phyloP scores from a whole-genome alignment of 306 rosid genomes.

The Prunus fruticosa region DNA sequence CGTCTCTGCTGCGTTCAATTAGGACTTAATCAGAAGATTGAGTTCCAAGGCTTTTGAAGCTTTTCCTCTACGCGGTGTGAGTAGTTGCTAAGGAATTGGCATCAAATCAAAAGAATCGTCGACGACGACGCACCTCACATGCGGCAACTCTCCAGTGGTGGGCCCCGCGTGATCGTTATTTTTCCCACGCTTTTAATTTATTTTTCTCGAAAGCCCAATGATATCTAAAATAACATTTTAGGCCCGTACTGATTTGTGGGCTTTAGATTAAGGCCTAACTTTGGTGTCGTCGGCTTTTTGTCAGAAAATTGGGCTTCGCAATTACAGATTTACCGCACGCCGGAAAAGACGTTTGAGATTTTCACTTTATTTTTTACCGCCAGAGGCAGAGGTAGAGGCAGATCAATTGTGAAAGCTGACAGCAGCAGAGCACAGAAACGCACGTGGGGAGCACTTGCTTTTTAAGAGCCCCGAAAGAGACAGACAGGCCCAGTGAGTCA shows the following conservation, averaged over 20 bases:
- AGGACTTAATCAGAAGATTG: not conserved
- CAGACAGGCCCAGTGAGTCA: not conserved
- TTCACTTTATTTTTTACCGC: not conserved
- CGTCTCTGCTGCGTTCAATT: conserved; percentile 1
- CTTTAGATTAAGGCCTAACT: not conserved
- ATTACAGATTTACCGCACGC: not conserved
- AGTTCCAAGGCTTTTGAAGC: not conserved
- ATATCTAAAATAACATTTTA: not conserved
- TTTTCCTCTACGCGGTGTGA: conserved; percentile 9
- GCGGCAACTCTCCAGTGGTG: not conserved
- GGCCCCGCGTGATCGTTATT: not conserved
- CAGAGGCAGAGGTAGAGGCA: not conserved
- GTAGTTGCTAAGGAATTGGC: conserved; percentile 8
- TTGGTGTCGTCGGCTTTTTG: not conserved
- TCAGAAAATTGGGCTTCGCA: not conserved
- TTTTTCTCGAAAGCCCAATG: not conserved
- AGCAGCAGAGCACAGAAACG: not conserved
- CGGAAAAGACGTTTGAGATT: not conserved
- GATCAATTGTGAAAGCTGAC: not conserved
- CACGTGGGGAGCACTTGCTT: conserved; percentile 6
- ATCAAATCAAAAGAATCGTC: not conserved
- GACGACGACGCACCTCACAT: not conserved
- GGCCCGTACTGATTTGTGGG: not conserved
- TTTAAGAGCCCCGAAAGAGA: not conserved
- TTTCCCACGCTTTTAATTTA: not conserved